phyloP scores from a whole-genome alignment of 192 early-diverging fungal species.

The Backusella morwellensis region DNA sequence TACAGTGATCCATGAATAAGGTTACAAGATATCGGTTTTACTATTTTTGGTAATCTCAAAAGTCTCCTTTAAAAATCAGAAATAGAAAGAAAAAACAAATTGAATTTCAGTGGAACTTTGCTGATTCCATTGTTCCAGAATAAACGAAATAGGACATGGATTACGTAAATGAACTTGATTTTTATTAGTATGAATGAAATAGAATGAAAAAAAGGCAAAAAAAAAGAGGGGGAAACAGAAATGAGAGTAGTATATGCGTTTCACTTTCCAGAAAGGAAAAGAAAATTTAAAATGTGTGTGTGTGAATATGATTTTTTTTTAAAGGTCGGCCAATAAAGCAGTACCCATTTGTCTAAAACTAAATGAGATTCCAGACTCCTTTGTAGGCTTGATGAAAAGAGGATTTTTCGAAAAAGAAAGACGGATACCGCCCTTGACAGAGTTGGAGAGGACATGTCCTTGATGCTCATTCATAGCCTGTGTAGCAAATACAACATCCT shows the following conservation, averaged over 20 bases:
- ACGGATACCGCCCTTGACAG: conserved; percentile 93
- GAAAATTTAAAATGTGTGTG: neutral
- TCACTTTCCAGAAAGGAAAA: neutral
- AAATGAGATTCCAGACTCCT: conserved; percentile 6
- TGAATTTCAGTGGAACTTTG: neutral
- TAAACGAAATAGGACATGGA: neutral
- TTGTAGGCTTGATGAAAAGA: conserved; percentile 44
- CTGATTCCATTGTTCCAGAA: neutral
- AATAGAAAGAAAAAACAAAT: neutral
- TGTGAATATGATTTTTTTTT: neutral
- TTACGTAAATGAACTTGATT: neutral
- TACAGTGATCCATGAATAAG: neutral
- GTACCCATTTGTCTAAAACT: conserved; percentile 10
- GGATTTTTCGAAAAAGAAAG: conserved; percentile 97
- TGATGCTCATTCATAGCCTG: conserved; percentile 86
- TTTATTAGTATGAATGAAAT: conserved; percentile 6
- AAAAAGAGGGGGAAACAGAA: neutral
- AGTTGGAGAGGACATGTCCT: conserved; percentile 81
- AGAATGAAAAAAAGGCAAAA: neutral
- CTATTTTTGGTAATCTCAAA: neutral
- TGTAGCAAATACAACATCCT: conserved; percentile 88
- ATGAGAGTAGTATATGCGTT: neutral
- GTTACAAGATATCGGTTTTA: neutral
- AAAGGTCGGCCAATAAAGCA: conserved; percentile 12
- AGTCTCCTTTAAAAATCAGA: neutral